Evolutionary conservation across 345 rosid genomes (phyloP).

Genomic region (Citrus inodora): DNA sequence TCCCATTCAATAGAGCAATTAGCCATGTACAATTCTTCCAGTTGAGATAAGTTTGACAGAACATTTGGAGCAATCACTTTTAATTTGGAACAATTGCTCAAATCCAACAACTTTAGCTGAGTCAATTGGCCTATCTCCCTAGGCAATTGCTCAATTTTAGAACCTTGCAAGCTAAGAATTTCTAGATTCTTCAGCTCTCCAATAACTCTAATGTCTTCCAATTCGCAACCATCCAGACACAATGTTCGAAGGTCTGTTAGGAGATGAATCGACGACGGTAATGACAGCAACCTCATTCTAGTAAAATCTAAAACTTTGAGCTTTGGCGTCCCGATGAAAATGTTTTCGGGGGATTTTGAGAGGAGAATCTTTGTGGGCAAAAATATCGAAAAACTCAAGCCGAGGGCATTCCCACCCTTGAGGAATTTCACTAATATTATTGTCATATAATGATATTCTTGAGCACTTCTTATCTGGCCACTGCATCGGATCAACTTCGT

Average conservation of each 20-base stretch:
- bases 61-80: conserved; percentile 7
- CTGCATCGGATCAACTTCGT: background rate
- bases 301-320: background rate
- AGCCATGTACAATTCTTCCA: conserved; percentile 27
- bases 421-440: background rate
- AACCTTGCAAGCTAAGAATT: background rate
- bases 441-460: background rate
- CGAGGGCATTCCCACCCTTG: background rate
- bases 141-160: background rate
- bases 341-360: background rate
- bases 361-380: accelerated
- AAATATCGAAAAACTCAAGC: background rate
- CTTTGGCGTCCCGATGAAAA: background rate
- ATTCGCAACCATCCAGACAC: background rate
- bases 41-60: background rate
- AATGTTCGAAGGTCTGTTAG: background rate
- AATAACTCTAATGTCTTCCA: conserved; percentile 2
- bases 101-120: conserved; percentile 4
- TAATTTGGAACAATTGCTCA: background rate
- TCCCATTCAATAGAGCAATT: conserved; percentile 17
- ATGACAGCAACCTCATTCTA: background rate
- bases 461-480: background rate
- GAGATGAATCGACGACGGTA: conserved; percentile 9
- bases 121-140: conserved; percentile 14
- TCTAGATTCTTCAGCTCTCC: conserved; percentile 10